phyloP scores from a whole-genome alignment of 148 eudicot genomes.

The Arbutus unedo region DNA sequence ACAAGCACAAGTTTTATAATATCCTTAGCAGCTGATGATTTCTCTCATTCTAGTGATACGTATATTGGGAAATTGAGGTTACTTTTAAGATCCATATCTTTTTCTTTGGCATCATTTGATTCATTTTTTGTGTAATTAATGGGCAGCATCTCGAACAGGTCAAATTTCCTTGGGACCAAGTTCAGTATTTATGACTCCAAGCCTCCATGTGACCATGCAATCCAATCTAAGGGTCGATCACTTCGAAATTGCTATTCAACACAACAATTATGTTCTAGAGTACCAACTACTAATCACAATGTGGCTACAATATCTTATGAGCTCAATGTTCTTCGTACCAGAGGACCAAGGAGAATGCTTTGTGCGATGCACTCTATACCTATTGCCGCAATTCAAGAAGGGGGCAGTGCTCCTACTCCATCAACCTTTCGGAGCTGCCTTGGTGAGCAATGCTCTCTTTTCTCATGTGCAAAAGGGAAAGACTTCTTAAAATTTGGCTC shows the following conservation, averaged over 20 bases:
- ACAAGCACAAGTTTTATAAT: slow-evolving; percentile 39
- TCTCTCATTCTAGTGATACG: slow-evolving; percentile 34
- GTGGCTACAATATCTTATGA: slow-evolving; percentile 41
- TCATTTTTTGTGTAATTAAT: slow-evolving; percentile 2
- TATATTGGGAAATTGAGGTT: slow-evolving; percentile 54
- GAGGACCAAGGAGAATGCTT: slow-evolving; percentile 56
- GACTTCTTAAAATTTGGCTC: slow-evolving; percentile 8
- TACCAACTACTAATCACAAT: slow-evolving; percentile 24
- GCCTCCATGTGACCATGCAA: slow-evolving; percentile 21
- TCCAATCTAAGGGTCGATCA: slow-evolving; percentile 20
- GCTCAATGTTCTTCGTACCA: slow-evolving; percentile 46
- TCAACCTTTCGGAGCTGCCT: slow-evolving; percentile 18
- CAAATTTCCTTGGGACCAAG: slow-evolving; percentile 55
- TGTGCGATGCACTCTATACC: slow-evolving; percentile 48
- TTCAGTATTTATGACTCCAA: slow-evolving; percentile 39
- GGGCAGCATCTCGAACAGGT: slow-evolving; percentile 25
- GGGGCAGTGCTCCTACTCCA: slow-evolving; percentile 43
- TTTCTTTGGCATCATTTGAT: slow-evolving; percentile 15
- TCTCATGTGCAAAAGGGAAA: slow-evolving; percentile 1
- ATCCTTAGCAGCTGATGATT: slow-evolving; percentile 37
- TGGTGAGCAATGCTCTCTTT: slow-evolving; percentile 16
- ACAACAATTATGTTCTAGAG: slow-evolving; percentile 21
- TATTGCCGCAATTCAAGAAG: slow-evolving; percentile 36
- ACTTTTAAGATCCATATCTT: neutral
- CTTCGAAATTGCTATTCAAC: slow-evolving; percentile 20